Evolutionary conservation across 106 monocot genomes (phyloP).

Genomic region (Posidonia australis): DNA sequence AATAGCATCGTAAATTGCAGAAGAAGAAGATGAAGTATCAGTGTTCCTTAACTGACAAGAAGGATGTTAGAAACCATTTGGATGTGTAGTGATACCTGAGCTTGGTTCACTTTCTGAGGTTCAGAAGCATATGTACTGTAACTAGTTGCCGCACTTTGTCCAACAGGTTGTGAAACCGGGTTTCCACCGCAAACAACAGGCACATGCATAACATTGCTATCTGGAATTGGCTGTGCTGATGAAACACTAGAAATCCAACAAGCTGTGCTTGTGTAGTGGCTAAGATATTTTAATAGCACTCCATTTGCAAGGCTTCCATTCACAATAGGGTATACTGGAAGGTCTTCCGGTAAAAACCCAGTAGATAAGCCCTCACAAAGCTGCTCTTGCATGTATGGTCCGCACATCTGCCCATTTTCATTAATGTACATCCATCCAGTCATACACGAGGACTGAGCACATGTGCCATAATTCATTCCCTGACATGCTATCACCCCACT

Average conservation of each 20-base stretch:
- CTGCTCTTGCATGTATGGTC: slow-evolving; percentile 20
- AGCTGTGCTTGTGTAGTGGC: background rate
- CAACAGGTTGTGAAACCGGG: background rate
- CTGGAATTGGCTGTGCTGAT: background rate
- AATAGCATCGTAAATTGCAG: no score
- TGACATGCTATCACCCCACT: slow-evolving; percentile 6
- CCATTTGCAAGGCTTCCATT: slow-evolving; percentile 16
- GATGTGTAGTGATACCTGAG: slow-evolving; percentile 7
- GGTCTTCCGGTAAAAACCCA: slow-evolving; percentile 20
- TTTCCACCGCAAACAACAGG: background rate
- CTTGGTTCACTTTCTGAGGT: background rate
- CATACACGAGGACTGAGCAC: background rate
- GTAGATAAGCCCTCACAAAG: slow-evolving; percentile 15
- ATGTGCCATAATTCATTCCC: slow-evolving; percentile 12
- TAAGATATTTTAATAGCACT: slow-evolving; percentile 14
- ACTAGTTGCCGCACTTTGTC: background rate
- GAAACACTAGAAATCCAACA: background rate
- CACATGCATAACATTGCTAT: background rate
- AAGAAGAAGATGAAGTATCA: no score
- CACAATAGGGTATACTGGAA: slow-evolving; percentile 17
- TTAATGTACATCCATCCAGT: slow-evolving; percentile 19
- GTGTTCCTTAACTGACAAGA: background rate
- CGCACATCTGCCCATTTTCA: slow-evolving; percentile 25
- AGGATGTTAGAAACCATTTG: slow-evolving; percentile 16
- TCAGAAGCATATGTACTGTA: background rate